These are phyloP conservation scores for Naganishia vishniacii DNA, from an alignment of 768 basidiomycete species.

Conservation along the genomic window DNA sequence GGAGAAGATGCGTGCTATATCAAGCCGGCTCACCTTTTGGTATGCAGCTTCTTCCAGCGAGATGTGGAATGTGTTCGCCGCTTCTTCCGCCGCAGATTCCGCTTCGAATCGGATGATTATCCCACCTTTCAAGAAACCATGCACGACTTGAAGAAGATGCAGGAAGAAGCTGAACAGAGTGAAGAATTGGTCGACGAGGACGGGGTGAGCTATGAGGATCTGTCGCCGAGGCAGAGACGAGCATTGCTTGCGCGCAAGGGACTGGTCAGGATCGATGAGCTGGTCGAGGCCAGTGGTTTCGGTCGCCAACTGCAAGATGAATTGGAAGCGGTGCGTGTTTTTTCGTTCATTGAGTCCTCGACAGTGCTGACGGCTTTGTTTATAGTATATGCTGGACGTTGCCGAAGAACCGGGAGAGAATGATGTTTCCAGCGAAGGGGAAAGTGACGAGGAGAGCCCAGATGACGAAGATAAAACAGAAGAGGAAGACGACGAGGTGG, in stretches of 20 bases:
- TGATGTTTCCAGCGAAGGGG: constrained; percentile 24
- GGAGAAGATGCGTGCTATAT: not conserved
- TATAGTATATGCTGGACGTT: constrained; percentile 35
- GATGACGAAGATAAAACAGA: constrained; percentile 25
- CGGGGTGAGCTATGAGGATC: constrained; percentile 19
- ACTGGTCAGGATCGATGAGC: constrained; percentile 65
- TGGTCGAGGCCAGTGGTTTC: constrained; percentile 92
- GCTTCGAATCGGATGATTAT: constrained; percentile 83
- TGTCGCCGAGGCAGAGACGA: constrained; percentile 40
- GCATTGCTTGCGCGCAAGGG: constrained; percentile 46
- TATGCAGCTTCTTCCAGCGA: constrained; percentile 88
- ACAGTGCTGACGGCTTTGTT: not conserved
- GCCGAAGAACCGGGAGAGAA: constrained; percentile 33
- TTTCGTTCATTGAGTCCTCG: not conserved
- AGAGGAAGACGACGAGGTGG: constrained; percentile 44
- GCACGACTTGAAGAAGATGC: constrained; percentile 45
- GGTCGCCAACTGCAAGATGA: constrained; percentile 71
- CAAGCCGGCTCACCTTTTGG: no score
- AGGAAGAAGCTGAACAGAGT: constrained; percentile 2
- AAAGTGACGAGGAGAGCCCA: constrained; percentile 22
- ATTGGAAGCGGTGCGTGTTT: constrained; percentile 67
- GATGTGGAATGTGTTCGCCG: constrained; percentile 93
- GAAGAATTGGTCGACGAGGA: constrained; percentile 25
- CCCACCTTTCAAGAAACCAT: constrained; percentile 72
- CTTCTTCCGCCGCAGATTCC: constrained; percentile 85